phyloP scores from a whole-genome alignment of 1,284 basidiomycete species.

The Chondrostereum purpureum region DNA sequence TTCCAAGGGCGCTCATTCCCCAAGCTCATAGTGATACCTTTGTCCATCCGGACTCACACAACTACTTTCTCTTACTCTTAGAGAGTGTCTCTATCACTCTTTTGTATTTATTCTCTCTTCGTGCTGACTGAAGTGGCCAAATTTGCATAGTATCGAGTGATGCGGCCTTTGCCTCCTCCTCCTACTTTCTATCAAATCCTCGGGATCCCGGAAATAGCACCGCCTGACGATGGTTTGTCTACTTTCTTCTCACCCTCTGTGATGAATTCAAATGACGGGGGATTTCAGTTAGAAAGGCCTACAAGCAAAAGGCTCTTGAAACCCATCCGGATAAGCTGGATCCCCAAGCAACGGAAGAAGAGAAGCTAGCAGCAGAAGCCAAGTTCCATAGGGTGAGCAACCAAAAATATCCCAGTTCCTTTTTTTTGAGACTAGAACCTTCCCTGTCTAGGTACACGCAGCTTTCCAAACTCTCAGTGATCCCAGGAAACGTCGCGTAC shows the following conservation, averaged over 20 bases:
- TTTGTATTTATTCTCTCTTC: too few relatives aligned
- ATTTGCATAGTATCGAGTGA: too few relatives aligned
- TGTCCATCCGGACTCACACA: background rate
- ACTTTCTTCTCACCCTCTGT: too few relatives aligned
- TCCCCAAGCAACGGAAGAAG: constrained; percentile 35
- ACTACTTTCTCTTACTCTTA: background rate
- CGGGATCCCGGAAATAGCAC: background rate
- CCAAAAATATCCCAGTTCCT: constrained; percentile 1
- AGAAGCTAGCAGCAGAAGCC: constrained; percentile 43
- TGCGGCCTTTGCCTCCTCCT: constrained; percentile 5
- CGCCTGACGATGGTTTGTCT: background rate
- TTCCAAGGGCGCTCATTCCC: background rate
- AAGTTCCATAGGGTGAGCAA: constrained; percentile 38
- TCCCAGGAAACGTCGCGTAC: constrained; percentile 49
- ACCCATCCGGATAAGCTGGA: constrained; percentile 64
- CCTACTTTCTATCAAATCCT: constrained; percentile 13
- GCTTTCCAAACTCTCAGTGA: constrained; percentile 54
- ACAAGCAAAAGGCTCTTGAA: constrained; percentile 51
- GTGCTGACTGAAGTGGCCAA: too few relatives aligned
- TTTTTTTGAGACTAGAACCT: constrained; percentile 5
- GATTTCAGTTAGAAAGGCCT: constrained; percentile 54
- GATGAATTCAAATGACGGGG: too few relatives aligned
- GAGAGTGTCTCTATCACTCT: background rate
- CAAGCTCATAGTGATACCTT: background rate
- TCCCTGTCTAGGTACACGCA: constrained; percentile 46